Conservation (phyloP, 192 early-diverging fungal species). For the Coemansia sp. region DNA sequence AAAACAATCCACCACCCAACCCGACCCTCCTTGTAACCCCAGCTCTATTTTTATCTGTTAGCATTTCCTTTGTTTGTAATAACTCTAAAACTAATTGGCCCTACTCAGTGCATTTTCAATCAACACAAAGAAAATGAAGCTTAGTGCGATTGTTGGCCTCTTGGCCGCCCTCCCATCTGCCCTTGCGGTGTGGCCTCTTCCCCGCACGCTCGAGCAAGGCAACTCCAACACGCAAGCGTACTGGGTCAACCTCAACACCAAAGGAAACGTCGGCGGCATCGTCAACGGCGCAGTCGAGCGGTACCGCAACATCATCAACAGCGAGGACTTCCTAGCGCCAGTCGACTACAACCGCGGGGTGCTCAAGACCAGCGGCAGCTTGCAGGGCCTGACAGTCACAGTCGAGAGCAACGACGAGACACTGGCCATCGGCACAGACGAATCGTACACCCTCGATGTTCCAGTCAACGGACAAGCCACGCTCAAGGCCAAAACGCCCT, state of each 20-base stretch:
- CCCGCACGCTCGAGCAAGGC: conserved; percentile 31
- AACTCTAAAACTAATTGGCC: not conserved
- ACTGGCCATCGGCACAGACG: conserved; percentile 60
- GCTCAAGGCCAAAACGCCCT: conserved; percentile 60
- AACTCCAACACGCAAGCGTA: conserved; percentile 28
- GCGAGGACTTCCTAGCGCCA: conserved; percentile 39
- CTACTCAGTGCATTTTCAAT: not conserved
- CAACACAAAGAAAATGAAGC: conserved; percentile 22
- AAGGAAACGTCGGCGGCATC: conserved; percentile 20
- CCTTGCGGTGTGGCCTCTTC: conserved; percentile 47
- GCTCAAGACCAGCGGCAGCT: conserved; percentile 25
- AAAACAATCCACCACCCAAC: too few species aligned
- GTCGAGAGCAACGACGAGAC: conserved; percentile 32
- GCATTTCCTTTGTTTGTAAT: too few species aligned
- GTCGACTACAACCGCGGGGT: conserved; percentile 40
- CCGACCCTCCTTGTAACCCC: too few species aligned
- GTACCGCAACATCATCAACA: conserved; percentile 36
- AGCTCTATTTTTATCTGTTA: too few species aligned
- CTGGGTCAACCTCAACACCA: conserved; percentile 18
- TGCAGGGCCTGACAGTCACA: conserved; percentile 24
- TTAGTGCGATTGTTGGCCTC: conserved; percentile 34
- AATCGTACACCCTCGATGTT: conserved; percentile 68
- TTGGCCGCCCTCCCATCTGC: conserved; percentile 31
- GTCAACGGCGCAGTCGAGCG: conserved; percentile 30
- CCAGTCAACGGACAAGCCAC: conserved; percentile 55